A percentile compares a stretch with the other conserved stretches of the same genome.
phyloP scores from a whole-genome alignment of 495 filamentous ascomycete genomes.

The Penicillium ochrochloron region DNA sequence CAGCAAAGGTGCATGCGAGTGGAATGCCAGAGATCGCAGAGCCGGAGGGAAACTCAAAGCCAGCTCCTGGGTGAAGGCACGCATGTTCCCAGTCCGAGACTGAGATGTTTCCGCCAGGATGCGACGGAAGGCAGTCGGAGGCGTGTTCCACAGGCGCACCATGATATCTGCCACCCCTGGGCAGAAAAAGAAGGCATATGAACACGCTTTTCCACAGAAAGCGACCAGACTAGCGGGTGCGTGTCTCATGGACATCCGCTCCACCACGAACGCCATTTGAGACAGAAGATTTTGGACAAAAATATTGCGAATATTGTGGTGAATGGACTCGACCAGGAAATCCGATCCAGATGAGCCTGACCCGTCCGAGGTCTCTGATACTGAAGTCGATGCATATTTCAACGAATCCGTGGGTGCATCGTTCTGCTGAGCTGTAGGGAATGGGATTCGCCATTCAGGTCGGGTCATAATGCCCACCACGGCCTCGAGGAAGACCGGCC shows the following conservation, averaged over 20 bases:
- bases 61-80: conserved; percentile 57
- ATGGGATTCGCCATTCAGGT: conserved; percentile 84
- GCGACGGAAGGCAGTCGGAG: conserved; percentile 66
- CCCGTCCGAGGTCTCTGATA: conserved; percentile 46
- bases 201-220: conserved; percentile 92
- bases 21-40: conserved; percentile 73
- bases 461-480: conserved; percentile 86
- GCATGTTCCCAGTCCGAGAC: conserved; percentile 41
- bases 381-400: conserved; percentile 44
- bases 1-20: conserved; percentile 63
- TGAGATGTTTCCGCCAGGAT: conserved; percentile 69
- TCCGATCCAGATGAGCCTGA: conserved; percentile 61
- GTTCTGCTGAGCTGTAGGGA: conserved; percentile 48
- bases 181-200: conserved; percentile 96
- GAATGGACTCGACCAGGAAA: conserved; percentile 85
- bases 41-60: conserved; percentile 72
- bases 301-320: conserved; percentile 91
- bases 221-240: conserved; percentile 91
- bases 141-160: conserved; percentile 79
- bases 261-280: conserved; percentile 87
- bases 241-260: conserved; percentile 86
- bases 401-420: conserved; percentile 35
- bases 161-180: conserved; percentile 87
- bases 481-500: conserved; percentile 82
- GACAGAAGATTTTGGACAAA: conserved; percentile 85